phyloP scores from a whole-genome alignment of 2,329 filamentous ascomycete genomes.

The Xylariomycetidae sp. region DNA sequence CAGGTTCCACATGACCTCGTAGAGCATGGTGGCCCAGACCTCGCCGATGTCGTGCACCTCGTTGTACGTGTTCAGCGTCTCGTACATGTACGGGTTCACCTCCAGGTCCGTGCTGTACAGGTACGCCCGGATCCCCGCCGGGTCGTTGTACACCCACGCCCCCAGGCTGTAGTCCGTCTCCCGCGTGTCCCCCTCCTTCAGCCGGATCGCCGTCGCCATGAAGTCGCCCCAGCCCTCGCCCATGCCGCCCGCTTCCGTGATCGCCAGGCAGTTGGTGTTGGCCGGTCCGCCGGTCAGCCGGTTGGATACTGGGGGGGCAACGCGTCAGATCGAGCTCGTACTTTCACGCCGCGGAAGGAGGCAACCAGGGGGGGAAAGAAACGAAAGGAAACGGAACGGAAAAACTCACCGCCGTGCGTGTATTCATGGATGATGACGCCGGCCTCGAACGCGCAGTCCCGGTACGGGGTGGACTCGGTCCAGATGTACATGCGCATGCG shows the following conservation, averaged over 20 bases:
- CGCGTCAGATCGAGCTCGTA: conserved; percentile 1
- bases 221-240: conserved; percentile 47
- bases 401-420: conserved; percentile 39
- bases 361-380: background rate
- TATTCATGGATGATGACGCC: conserved; percentile 57
- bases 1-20: conserved; percentile 48
- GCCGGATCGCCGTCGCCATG: conserved; percentile 40
- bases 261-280: conserved; percentile 41
- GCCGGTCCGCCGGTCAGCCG: conserved; percentile 53
- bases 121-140: conserved; percentile 36
- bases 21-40: conserved; percentile 44
- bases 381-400: background rate
- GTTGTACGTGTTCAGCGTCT: conserved; percentile 30
- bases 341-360: background rate
- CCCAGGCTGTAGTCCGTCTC: conserved; percentile 39
- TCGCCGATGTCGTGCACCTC: conserved; percentile 39
- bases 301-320: conserved; percentile 36
- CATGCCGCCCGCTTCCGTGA: conserved; percentile 40
- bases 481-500: conserved; percentile 57
- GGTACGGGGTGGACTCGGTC: conserved; percentile 38
- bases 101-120: conserved; percentile 38
- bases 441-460: conserved; percentile 53
- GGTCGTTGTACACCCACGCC: conserved; percentile 35
- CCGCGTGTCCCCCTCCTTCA: conserved; percentile 37
- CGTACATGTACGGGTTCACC: conserved; percentile 41